Evolutionary conservation across 371 early-diverging fungal species (phyloP), one percentile per base, ranked within the genome.

Genomic region (Cokeromyces recurvatus): DNA sequence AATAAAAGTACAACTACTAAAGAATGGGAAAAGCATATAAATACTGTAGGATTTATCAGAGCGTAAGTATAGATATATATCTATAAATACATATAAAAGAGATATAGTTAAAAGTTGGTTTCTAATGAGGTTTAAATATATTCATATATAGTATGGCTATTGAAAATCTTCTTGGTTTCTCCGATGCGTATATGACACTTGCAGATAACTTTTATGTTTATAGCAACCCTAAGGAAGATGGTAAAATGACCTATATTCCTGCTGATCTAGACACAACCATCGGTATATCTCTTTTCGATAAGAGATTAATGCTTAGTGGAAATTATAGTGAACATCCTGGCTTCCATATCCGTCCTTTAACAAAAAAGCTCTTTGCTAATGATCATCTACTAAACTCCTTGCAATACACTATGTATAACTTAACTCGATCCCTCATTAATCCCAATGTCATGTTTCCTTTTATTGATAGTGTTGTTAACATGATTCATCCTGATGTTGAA

Each of bases 261-360:
- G 27, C 64, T 1, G 69, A 73, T 42, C 24, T 68, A 2, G 69
- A 73, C 16, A 32, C 38, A 1, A 58, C 52, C 0, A 11, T 73
- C 8, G 73, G 73, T 10, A 43, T 21, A 19, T 20, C 41, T 15
- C 12, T 45, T 1, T 25, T 32, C 19, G 17, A 40, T 0, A 1
- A 51, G 0, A 11, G 16, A 0, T 8, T 41, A 6, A 35, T 67
- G 53, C 11, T 43, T 12, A 46, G 46, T 21, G 67, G 65, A 2
- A 43, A 68, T 19, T 73, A 66, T 20, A 42, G 42, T 9, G 47
- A 53, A 4, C 59, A 49, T 19, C 62, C 69, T 20, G 61, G 67
- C 1, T 47, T 64, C 20, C 39, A 37, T 9, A n/a, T 31, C 21
- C 24, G 44, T 4, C 59, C 62, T 2, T 29, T 64, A 1, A 54